Evolutionary conservation across 192 early-diverging fungal genomes (phyloP).

Genomic region (Backusella tarrabulga): DNA sequence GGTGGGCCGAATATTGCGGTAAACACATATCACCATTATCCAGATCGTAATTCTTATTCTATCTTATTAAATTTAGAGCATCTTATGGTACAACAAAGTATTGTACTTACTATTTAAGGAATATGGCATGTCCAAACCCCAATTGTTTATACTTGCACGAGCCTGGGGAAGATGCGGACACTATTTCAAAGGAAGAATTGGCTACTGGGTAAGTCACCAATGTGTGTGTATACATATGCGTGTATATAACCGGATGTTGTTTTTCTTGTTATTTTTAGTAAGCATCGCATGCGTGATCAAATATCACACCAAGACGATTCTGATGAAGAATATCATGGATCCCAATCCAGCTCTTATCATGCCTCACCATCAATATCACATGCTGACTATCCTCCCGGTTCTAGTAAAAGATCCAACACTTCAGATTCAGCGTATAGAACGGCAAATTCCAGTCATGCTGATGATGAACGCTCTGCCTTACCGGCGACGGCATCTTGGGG

Average conservation of each 20-base stretch:
- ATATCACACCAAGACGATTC: constrained; percentile 21
- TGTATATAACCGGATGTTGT: neutral
- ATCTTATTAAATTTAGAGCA: constrained; percentile 51
- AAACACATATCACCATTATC: neutral
- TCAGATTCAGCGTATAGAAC: neutral
- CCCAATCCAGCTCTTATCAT: neutral
- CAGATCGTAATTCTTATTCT: neutral
- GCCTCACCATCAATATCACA: constrained; percentile 3
- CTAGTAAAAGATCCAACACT: neutral
- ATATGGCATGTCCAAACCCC: constrained; percentile 90
- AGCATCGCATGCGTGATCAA: constrained; percentile 49
- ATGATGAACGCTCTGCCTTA: constrained; percentile 47
- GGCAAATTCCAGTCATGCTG: neutral
- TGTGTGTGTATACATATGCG: neutral
- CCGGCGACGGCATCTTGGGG: constrained; percentile 64
- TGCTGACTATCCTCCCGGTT: constrained; percentile 11
- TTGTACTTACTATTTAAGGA: constrained; percentile 94
- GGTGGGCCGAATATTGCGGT: constrained; percentile 86
- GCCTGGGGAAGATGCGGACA: constrained; percentile 89
- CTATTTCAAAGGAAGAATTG: constrained; percentile 88
- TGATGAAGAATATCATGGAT: constrained; percentile 7
- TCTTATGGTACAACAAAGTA: constrained; percentile 99
- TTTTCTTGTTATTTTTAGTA: constrained; percentile 24
- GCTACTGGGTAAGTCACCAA: constrained; percentile 54
- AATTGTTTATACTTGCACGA: constrained; percentile 96